These are phyloP conservation scores for Homolaphlyctis polyrhiza DNA, from an alignment of 371 early-diverging fungal genomes.

Conservation along the genomic window DNA sequence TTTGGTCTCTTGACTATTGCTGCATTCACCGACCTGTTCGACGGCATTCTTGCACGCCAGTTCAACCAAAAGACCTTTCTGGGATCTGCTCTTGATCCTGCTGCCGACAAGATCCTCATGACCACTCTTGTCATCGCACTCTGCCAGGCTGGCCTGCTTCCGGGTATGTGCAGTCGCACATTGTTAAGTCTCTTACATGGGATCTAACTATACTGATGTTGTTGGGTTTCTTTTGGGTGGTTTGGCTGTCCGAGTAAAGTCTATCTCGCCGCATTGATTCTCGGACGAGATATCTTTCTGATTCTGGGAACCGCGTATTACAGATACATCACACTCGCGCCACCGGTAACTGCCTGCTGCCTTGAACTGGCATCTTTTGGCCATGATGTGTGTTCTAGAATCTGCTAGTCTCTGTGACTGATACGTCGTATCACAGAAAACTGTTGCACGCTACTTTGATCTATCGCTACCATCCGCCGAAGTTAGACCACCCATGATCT, in stretches of 20 bases:
- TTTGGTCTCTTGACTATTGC: constrained; percentile 67
- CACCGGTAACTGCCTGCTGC: constrained; percentile 58
- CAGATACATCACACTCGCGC: constrained; percentile 82
- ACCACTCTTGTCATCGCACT: constrained; percentile 81
- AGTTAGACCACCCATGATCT: constrained; percentile 80
- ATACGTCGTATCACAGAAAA: constrained; percentile 53
- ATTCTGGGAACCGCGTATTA: constrained; percentile 74
- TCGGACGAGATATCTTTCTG: constrained; percentile 83
- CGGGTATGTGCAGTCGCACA: constrained; percentile 49
- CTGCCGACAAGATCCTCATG: constrained; percentile 96
- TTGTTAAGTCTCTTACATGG: background rate
- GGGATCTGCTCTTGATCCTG: constrained; percentile 91
- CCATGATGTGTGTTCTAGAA: background rate
- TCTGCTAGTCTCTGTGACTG: background rate
- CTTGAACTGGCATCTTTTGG: background rate
- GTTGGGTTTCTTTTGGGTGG: background rate
- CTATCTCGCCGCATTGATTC: constrained; percentile 73
- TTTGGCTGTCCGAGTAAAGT: constrained; percentile 31
- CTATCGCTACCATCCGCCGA: constrained; percentile 86
- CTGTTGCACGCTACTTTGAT: constrained; percentile 80
- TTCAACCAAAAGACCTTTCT: constrained; percentile 81
- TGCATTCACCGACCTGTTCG: constrained; percentile 84
- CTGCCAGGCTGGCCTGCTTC: constrained; percentile 67
- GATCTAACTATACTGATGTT: background rate
- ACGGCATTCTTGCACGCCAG: constrained; percentile 88